Percentiles rank a stretch among this genome's conserved stretches.
These are phyloP conservation scores for Cordyceps cateniannulata DNA, from an alignment of 2,329 filamentous ascomycete species.

Conservation along the genomic window DNA sequence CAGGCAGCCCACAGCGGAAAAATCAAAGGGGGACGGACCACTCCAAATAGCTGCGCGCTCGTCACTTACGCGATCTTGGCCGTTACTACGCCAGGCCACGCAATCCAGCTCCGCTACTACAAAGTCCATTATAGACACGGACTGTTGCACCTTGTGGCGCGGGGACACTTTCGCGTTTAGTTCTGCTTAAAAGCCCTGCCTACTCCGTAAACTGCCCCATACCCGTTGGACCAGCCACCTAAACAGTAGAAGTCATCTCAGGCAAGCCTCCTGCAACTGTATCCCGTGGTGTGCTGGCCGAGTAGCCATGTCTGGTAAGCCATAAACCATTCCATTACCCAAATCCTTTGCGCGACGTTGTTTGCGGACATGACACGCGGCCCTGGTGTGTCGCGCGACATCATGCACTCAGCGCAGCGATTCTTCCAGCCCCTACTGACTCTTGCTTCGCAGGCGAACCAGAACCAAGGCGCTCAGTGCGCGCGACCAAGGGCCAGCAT, in stretches of 20 bases:
- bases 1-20: slow-evolving; percentile 5
- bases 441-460: slow-evolving; percentile 34
- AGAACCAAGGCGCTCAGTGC: slow-evolving; percentile 88
- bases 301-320: slow-evolving; percentile 14
- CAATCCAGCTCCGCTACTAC: background rate
- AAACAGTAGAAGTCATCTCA: slow-evolving; percentile 11
- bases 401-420: slow-evolving; percentile 17
- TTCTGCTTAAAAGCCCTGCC: slow-evolving; percentile 12
- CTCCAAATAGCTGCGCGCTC: slow-evolving; percentile 5
- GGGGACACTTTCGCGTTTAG: slow-evolving; percentile 9
- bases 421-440: slow-evolving; percentile 13
- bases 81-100: slow-evolving; percentile 2
- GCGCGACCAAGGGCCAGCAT: slow-evolving; percentile 95
- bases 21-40: slow-evolving; percentile 1
- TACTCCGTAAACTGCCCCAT: slow-evolving; percentile 10
- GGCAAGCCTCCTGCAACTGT: background rate
- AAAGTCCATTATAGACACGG: slow-evolving; percentile 2
- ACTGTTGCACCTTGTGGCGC: background rate
- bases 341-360: background rate
- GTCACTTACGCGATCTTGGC: slow-evolving; percentile 1
- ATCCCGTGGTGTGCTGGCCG: background rate
- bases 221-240: background rate
- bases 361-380: background rate
- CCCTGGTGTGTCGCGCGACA: slow-evolving; percentile 9
- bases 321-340: background rate